phyloP scores from a whole-genome alignment of 441 rosid genomes.

The Biscutella laevigata region DNA sequence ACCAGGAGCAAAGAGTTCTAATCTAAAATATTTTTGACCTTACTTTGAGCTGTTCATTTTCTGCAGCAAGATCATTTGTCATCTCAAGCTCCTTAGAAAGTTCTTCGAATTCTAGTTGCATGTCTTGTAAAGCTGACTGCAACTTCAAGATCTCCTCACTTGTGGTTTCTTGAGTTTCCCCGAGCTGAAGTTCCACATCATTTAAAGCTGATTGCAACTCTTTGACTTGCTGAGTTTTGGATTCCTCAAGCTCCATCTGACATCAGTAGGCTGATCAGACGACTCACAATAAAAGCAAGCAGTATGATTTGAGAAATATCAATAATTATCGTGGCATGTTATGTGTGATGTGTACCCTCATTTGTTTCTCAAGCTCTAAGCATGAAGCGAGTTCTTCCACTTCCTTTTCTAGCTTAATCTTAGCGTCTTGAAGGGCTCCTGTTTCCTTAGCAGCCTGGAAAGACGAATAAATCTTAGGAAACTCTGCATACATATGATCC shows the following conservation, averaged over 20 bases:
- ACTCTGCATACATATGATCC: not conserved
- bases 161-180: constrained; percentile 52
- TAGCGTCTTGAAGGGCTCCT: constrained; percentile 95
- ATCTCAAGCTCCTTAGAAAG: constrained; percentile 34
- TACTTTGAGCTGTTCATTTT: constrained; percentile 34
- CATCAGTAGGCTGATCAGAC: constrained; percentile 11
- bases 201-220: constrained; percentile 21
- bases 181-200: constrained; percentile 26
- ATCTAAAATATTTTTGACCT: constrained; percentile 3
- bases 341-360: constrained; percentile 43
- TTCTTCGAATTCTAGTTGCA: constrained; percentile 44
- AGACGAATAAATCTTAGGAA: constrained; percentile 18
- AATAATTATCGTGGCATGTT: not conserved
- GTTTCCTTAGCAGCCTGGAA: constrained; percentile 89
- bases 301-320: not conserved
- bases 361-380: constrained; percentile 67
- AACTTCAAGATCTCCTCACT: constrained; percentile 63
- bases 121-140: constrained; percentile 59
- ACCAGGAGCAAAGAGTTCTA: not conserved
- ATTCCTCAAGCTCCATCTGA: constrained; percentile 39
- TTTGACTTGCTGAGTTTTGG: constrained; percentile 55
- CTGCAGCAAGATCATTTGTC: constrained; percentile 29
- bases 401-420: constrained; percentile 69
- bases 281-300: constrained; percentile 8
- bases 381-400: constrained; percentile 70